phyloP scores from a whole-genome alignment of 164 flowering plant genomes.

The Aristolochia contorta region DNA sequence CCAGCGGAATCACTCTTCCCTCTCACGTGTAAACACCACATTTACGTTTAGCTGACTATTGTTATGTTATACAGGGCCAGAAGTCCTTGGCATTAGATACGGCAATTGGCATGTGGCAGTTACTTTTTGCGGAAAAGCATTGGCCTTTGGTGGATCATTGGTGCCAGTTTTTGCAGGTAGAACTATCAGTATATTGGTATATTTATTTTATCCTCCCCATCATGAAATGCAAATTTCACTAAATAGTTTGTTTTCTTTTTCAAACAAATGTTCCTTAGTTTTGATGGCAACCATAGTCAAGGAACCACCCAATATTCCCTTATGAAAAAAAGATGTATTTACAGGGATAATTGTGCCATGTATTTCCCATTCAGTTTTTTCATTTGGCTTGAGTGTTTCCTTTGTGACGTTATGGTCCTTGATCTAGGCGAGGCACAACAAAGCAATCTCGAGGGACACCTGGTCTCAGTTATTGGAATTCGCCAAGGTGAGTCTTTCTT shows the following conservation, averaged over 20 bases:
- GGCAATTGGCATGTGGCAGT: slow-evolving; percentile 99
- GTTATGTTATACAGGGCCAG: slow-evolving; percentile 57
- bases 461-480: slow-evolving; percentile 97
- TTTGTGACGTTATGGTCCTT: slow-evolving; percentile 2
- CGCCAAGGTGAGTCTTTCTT: slow-evolving; percentile 50
- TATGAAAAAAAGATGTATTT: no score
- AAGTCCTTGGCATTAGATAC: slow-evolving; percentile 97
- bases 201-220: neutral
- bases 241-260: no score
- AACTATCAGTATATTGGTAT: neutral
- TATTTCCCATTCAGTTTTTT: neutral
- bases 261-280: no score
- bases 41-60: no score
- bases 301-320: neutral
- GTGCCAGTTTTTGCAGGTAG: slow-evolving; percentile 97
- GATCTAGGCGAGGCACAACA: slow-evolving; percentile 77
- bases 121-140: slow-evolving; percentile 88
- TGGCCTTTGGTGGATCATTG: slow-evolving; percentile 96
- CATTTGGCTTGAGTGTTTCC: neutral
- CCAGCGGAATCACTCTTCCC: no score
- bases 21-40: no score
- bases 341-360: neutral
- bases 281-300: no score
- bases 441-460: slow-evolving; percentile 92
- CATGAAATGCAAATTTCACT: neutral